Conservation (phyloP, 768 basidiomycete species). For the Amanita brunnescens region DNA sequence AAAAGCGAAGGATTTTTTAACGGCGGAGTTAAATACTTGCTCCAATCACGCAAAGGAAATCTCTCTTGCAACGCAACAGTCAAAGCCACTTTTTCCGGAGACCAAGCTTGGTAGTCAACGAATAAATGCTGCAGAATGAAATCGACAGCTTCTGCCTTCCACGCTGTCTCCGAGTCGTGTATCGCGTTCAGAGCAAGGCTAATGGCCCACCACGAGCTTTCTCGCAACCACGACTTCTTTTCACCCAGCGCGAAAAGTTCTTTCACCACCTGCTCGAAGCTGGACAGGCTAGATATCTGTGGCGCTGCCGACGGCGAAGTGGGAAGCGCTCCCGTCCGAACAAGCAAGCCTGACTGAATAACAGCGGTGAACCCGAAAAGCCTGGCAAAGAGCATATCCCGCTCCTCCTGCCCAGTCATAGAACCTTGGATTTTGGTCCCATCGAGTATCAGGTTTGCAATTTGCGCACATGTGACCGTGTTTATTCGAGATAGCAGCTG, state of each 20-base stretch:
- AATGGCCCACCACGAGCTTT: constrained; percentile 85
- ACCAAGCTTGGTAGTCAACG: constrained; percentile 54
- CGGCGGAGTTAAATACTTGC: constrained; percentile 49
- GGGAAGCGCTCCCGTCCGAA: constrained; percentile 47
- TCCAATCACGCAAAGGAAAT: constrained; percentile 61
- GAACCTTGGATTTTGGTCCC: constrained; percentile 64
- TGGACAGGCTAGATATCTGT: constrained; percentile 44
- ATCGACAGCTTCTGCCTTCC: constrained; percentile 61
- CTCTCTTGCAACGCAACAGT: constrained; percentile 59
- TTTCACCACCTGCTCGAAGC: constrained; percentile 49
- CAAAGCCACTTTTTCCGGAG: constrained; percentile 82
- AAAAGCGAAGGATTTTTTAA: constrained; percentile 75
- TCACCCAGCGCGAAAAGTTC: constrained; percentile 64
- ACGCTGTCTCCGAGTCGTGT: constrained; percentile 47
- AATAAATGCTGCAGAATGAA: constrained; percentile 44
- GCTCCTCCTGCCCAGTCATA: constrained; percentile 86
- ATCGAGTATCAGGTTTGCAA: constrained; percentile 67
- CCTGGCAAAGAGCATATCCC: constrained; percentile 86
- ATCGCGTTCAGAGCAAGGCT: constrained; percentile 54
- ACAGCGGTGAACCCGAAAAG: constrained; percentile 85
- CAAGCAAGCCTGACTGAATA: constrained; percentile 77
- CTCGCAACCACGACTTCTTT: constrained; percentile 84
- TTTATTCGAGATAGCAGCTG: constrained; percentile 74
- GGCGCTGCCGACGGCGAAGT: constrained; percentile 45
- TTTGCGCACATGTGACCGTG: constrained; percentile 70